Evolutionary conservation across 2,329 filamentous ascomycete species (phyloP).

Genomic region (Scytalidium sp.): DNA sequence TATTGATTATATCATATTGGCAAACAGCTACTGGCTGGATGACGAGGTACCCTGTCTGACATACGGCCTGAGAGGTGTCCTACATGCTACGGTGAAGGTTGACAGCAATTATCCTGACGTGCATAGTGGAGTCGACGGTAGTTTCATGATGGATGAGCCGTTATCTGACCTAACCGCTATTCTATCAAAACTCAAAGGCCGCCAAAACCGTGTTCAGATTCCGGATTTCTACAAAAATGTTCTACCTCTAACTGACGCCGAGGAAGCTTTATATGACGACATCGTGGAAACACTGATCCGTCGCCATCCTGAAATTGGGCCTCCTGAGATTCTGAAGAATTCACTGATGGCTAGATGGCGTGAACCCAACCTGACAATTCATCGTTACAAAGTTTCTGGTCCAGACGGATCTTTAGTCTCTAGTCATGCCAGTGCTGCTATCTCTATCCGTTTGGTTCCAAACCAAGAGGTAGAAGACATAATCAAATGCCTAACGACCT

Average conservation of each 20-base stretch:
- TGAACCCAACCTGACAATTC: conserved; percentile 90
- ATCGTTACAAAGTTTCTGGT: conserved; percentile 88
- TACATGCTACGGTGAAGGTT: conserved; percentile 88
- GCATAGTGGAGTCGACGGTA: conserved; percentile 96
- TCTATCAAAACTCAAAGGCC: conserved; percentile 77
- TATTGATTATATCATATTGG: conserved; percentile 90
- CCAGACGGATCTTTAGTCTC: conserved; percentile 92
- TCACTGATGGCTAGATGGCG: conserved; percentile 93
- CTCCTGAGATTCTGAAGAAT: conserved; percentile 69
- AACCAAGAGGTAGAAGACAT: conserved; percentile 86
- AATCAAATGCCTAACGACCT: conserved; percentile 62
- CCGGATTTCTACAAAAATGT: conserved; percentile 88
- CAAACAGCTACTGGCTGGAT: conserved; percentile 98
- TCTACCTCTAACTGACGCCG: conserved; percentile 68
- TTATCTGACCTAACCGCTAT: conserved; percentile 86
- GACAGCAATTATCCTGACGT: conserved; percentile 84
- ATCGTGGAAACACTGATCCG: conserved; percentile 75
- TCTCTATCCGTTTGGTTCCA: conserved; percentile 89
- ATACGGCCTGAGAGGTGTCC: conserved; percentile 88
- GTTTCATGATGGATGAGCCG: conserved; percentile 83
- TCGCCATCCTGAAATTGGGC: conserved; percentile 59
- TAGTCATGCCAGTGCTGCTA: conserved; percentile 79
- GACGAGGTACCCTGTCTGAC: conserved; percentile 94
- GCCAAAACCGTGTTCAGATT: conserved; percentile 76
- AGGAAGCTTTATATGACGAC: conserved; percentile 78